phyloP scores from a whole-genome alignment of 2,329 filamentous ascomycete genomes.

The Dactylella cylindrospora region DNA sequence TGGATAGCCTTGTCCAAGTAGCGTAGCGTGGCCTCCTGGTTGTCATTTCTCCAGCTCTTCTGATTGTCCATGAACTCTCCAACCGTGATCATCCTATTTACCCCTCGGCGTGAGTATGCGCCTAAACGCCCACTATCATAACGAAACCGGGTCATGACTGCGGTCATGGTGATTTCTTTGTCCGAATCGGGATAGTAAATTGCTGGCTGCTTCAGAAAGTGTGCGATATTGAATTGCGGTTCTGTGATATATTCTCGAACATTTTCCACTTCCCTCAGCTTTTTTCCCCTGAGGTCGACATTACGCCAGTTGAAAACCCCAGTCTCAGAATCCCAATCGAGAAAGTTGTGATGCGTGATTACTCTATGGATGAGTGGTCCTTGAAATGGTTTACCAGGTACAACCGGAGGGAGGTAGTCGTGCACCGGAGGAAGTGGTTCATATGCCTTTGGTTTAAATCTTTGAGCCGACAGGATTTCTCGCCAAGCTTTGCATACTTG shows the following conservation, averaged over 20 bases:
- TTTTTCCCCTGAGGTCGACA: conserved; percentile 2
- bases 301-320: conserved; percentile 21
- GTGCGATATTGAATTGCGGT: not conserved
- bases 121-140: no score
- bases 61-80: conserved; percentile 18
- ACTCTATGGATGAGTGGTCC: conserved; percentile 33
- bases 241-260: conserved; percentile 5
- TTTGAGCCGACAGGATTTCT: conserved; percentile 7
- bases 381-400: not conserved
- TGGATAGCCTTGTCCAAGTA: conserved; percentile 7
- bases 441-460: conserved; percentile 20
- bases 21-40: conserved; percentile 9
- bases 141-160: no score
- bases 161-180: conserved; percentile 14
- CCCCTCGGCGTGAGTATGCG: no score
- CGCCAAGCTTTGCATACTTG: conserved; percentile 35
- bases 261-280: no score
- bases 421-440: conserved; percentile 21
- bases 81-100: conserved; percentile 14
- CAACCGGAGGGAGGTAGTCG: conserved; percentile 11
- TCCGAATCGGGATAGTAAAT: conserved; percentile 19
- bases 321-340: conserved; percentile 9
- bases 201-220: conserved; percentile 18
- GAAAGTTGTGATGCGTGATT: conserved; percentile 20
- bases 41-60: conserved; percentile 29